Evolutionary conservation across 2,329 filamentous ascomycete genomes (phyloP), one percentile per base, ranked within the genome.

Genomic region (Ophiocordyceps australis): DNA sequence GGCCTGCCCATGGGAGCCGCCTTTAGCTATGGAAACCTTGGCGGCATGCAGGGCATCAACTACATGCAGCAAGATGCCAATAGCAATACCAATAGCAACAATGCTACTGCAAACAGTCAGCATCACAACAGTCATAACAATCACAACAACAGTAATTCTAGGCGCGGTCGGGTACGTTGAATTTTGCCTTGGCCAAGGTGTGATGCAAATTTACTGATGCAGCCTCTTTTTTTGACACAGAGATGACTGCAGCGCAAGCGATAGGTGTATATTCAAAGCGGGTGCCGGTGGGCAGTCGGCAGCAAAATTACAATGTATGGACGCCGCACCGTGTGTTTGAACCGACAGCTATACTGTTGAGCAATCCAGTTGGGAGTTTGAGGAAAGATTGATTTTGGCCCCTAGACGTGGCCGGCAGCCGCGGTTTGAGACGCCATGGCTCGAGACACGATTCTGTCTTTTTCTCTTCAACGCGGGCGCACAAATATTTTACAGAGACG

Each of bases 121-220:
- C n/a, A n/a, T n/a, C n/a, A n/a, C n/a, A n/a, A n/a, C n/a, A n/a
- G n/a, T n/a, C n/a, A n/a, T n/a, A n/a, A n/a, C n/a, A n/a, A n/a
- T n/a, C n/a, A n/a, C n/a, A n/a, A n/a, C n/a, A 62, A 65, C 37
- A 55, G 55, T 35, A 67, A 64, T 45, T 45, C 51, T 34, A 53
- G 67, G 45, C 62, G 68, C 37, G 67, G 67, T 47, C 62, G 68
- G 41, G 65, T 69, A 60, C 54, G 64, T 47, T 23, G n/a, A 24
- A 30, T 21, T 30, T 26, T 26, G 28, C 24, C 28, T 27, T 31
- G 29, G 26, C 28, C 31, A 29, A 29, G 26, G 30, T 23, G 23
- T 30, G 20, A 20, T 23, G 31, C 30, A 33, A 30, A 30, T 28
- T 31, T 28, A 24, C 19, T 26, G 35, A 42, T 47, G 38, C n/a